Evolutionary conservation across 1,139 yeast species (phyloP).

Genomic region (Pichia terricola): DNA sequence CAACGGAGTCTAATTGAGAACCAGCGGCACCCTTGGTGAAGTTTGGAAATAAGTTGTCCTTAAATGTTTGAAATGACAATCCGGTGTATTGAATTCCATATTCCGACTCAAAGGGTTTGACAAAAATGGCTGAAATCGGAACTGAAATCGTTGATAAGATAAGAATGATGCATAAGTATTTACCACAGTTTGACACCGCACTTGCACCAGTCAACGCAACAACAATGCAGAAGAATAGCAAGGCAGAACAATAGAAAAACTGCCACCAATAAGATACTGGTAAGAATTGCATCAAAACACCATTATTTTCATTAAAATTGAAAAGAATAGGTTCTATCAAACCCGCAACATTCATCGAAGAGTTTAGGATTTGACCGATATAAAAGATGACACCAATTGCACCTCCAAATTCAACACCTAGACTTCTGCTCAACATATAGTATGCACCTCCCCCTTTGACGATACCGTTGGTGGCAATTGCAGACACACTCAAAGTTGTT

Average conservation of each 20-base stretch:
- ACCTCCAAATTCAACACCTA: slow-evolving; percentile 82
- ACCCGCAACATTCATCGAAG: slow-evolving; percentile 75
- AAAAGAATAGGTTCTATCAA: slow-evolving; percentile 63
- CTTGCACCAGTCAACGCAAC: slow-evolving; percentile 78
- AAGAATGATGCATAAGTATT: slow-evolving; percentile 58
- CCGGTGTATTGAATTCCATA: slow-evolving; percentile 59
- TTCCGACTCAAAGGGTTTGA: slow-evolving; percentile 46
- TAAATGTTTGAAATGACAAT: slow-evolving; percentile 54
- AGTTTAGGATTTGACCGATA: slow-evolving; percentile 65
- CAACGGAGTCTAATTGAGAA: slow-evolving; percentile 53
- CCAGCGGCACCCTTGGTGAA: slow-evolving; percentile 93
- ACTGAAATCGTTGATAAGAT: slow-evolving; percentile 70
- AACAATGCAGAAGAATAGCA: slow-evolving; percentile 63
- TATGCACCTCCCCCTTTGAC: slow-evolving; percentile 83
- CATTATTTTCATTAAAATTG: slow-evolving; percentile 52
- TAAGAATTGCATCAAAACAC: slow-evolving; percentile 42
- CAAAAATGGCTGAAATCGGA: slow-evolving; percentile 66
- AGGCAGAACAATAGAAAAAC: slow-evolving; percentile 36
- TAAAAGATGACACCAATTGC: slow-evolving; percentile 72
- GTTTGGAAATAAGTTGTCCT: slow-evolving; percentile 59
- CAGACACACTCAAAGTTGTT: slow-evolving; percentile 66
- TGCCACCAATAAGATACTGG: slow-evolving; percentile 54
- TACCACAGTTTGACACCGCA: slow-evolving; percentile 77
- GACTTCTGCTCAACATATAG: slow-evolving; percentile 68
- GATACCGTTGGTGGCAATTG: slow-evolving; percentile 75